Evolutionary conservation across 331 rosid genomes (phyloP).

Genomic region (Quercus phellos): DNA sequence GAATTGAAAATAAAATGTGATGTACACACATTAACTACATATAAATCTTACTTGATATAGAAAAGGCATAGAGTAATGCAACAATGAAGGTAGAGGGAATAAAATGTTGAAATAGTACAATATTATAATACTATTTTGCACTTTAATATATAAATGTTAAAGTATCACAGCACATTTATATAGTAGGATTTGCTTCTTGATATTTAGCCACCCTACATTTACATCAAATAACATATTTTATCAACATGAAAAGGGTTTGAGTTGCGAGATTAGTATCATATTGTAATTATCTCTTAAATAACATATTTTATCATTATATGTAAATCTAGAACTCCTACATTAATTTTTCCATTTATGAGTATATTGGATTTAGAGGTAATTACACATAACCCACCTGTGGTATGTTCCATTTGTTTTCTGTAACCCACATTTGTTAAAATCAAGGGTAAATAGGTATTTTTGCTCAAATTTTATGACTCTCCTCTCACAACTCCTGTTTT

Average conservation of each 20-base stretch:
- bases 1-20: neutral
- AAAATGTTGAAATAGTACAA: neutral
- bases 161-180: slow-evolving; percentile 24
- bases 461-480: no score
- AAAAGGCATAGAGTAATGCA: neutral
- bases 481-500: neutral
- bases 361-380: neutral
- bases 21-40: neutral
- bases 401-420: no score
- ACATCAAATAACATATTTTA: neutral
- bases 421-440: no score
- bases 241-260: no score
- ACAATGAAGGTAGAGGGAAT: neutral
- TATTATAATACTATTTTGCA: neutral
- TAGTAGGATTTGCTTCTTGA: slow-evolving; percentile 97
- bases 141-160: neutral
- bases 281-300: no score
- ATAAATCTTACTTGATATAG: slow-evolving; percentile 18
- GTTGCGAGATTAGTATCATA: no score
- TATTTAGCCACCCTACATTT: slow-evolving; percentile 86
- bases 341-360: neutral
- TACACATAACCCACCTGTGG: no score
- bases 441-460: no score
- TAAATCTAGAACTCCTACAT: neutral
- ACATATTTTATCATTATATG: neutral